phyloP scores from a whole-genome alignment of 805 yeast species.

The Maudiozyma bulderi region DNA sequence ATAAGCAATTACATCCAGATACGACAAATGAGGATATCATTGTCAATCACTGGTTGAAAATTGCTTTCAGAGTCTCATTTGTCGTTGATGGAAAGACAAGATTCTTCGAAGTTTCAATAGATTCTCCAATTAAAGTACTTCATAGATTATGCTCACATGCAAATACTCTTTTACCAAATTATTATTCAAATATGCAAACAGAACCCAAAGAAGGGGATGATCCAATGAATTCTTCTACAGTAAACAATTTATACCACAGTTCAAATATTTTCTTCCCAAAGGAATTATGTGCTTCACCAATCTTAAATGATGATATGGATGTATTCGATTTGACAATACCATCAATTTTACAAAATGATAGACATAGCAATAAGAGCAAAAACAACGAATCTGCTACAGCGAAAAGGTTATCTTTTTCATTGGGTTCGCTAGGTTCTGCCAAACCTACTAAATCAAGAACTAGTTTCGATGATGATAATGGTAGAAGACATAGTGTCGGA shows the following conservation, averaged over 20 bases:
- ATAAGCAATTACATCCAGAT: conserved; percentile 66
- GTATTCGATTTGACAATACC: conserved; percentile 32
- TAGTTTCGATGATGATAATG: neutral
- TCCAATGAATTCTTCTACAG: conserved; percentile 2
- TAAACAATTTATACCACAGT: conserved; percentile 16
- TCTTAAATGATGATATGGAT: conserved; percentile 45
- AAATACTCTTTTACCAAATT: conserved; percentile 66
- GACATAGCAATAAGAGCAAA: neutral
- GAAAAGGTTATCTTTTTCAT: neutral
- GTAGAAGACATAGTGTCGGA: conserved; percentile 1
- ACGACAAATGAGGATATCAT: conserved; percentile 70
- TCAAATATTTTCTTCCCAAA: conserved; percentile 33
- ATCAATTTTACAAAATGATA: neutral
- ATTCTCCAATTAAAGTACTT: conserved; percentile 80
- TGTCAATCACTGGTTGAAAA: conserved; percentile 89
- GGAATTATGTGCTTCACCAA: conserved; percentile 33
- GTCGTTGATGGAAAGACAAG: conserved; percentile 55
- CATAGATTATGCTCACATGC: conserved; percentile 71
- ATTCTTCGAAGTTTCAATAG: conserved; percentile 86
- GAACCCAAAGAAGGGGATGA: neutral
- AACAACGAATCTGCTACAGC: neutral
- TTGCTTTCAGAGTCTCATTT: conserved; percentile 68
- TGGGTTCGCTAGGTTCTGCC: neutral
- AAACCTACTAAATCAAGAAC: neutral
- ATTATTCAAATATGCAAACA: conserved; percentile 23